Conservation (phyloP, 2,329 filamentous ascomycete genomes). For the Monosporascus cannonballus region DNA sequence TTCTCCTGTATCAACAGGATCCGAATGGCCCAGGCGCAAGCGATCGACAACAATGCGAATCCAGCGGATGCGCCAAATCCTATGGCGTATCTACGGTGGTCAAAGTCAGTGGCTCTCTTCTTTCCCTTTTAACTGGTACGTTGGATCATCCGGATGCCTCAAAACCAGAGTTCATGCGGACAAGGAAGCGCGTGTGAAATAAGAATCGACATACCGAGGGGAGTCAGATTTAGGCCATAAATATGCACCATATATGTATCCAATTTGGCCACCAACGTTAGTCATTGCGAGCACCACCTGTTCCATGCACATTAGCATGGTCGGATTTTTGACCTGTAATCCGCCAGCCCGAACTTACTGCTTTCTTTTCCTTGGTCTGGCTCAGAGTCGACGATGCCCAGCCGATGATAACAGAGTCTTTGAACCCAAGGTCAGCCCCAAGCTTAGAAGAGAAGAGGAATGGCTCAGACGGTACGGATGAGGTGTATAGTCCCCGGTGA, state of each 20-base stretch:
- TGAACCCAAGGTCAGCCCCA: too few species aligned
- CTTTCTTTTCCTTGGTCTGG: conserved; percentile 44
- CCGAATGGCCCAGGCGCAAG: conserved; percentile 37
- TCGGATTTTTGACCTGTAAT: too few species aligned
- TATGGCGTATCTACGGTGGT: conserved; percentile 29
- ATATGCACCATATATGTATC: conserved; percentile 45
- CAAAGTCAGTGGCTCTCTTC: too few species aligned
- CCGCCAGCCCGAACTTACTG: conserved; percentile 18
- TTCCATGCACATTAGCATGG: too few species aligned
- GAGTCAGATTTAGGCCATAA: conserved; percentile 39
- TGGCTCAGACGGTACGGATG: too few species aligned
- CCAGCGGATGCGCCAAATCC: conserved; percentile 38
- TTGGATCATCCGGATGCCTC: too few species aligned
- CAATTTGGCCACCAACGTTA: conserved; percentile 40
- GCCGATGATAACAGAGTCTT: conserved; percentile 36
- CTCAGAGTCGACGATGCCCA: conserved; percentile 38
- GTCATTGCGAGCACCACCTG: conserved; percentile 38
- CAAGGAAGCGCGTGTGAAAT: too few species aligned
- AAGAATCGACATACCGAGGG: conserved; percentile 22
- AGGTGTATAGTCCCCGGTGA: too few species aligned
- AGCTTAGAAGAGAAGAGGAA: too few species aligned
- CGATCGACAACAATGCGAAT: conserved; percentile 30
- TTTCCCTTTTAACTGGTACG: too few species aligned
- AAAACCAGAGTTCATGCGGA: too few species aligned
- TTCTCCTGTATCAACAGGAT: conserved; percentile 35